phyloP scores from a whole-genome alignment of 345 rosid species.

The Hibiscus tridactylites region DNA sequence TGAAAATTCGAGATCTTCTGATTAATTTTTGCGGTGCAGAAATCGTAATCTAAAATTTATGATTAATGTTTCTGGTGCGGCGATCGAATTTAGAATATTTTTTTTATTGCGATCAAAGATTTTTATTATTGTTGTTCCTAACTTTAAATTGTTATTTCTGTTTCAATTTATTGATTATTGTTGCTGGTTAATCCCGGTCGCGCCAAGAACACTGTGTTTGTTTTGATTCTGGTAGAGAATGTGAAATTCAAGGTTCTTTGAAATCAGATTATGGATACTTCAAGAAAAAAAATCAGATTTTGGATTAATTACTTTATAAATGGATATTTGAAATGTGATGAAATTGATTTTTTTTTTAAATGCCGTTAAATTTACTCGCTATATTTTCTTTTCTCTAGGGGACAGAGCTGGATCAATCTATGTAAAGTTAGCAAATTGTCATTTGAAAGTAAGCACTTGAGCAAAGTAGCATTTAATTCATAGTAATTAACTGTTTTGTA shows the following conservation, averaged over 20 bases:
- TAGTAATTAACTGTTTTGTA: background rate
- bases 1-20: background rate
- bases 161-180: background rate
- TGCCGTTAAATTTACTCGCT: background rate
- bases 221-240: background rate
- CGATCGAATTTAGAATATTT: too few relatives aligned
- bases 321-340: background rate
- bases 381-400: background rate
- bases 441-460: conserved; percentile 34
- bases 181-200: background rate
- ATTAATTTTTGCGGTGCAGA: background rate
- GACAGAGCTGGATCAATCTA: conserved; percentile 22
- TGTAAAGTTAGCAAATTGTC: conserved; percentile 51
- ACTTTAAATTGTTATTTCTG: background rate
- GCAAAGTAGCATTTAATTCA: background rate
- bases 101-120: background rate
- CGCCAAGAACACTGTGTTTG: background rate
- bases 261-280: background rate
- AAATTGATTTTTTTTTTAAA: background rate
- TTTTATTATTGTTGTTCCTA: background rate
- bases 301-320: background rate
- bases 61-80: background rate
- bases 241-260: background rate
- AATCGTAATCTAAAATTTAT: background rate
- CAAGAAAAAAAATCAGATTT: too few relatives aligned